Conservation (phyloP, 805 yeast species). For the Spathaspora boniae region DNA sequence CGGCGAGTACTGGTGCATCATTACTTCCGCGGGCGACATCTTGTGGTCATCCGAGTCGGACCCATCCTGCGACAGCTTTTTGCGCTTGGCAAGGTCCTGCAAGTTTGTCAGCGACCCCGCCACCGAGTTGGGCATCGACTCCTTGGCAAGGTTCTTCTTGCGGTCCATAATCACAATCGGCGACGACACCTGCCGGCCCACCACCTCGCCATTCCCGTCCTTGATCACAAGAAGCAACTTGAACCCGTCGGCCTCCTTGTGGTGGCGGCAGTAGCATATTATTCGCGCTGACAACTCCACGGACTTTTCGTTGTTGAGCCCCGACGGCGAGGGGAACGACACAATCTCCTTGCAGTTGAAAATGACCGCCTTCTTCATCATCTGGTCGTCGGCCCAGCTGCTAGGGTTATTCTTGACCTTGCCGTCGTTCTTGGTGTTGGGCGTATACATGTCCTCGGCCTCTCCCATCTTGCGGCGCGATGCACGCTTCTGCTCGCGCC, state of each 20-base stretch:
- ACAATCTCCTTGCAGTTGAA: slow-evolving; percentile 89
- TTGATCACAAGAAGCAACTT: slow-evolving; percentile 64
- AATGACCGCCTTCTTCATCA: slow-evolving; percentile 78
- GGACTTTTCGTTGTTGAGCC: slow-evolving; percentile 34
- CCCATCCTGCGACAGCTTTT: slow-evolving; percentile 10
- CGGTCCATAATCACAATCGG: slow-evolving; percentile 93
- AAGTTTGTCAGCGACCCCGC: slow-evolving; percentile 21
- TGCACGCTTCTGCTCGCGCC: slow-evolving; percentile 92
- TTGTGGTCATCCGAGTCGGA: slow-evolving; percentile 7
- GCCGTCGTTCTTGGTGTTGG: slow-evolving; percentile 15
- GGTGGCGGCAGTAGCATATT: slow-evolving; percentile 96
- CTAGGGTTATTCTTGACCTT: slow-evolving; percentile 53
- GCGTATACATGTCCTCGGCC: slow-evolving; percentile 4
- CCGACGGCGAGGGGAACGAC: slow-evolving; percentile 61
- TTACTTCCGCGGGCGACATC: slow-evolving; percentile 7
- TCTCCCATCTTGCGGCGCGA: slow-evolving; percentile 80
- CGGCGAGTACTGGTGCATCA: slow-evolving; percentile 52
- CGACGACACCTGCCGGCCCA: slow-evolving; percentile 69
- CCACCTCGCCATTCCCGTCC: slow-evolving; percentile 54
- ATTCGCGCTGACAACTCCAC: slow-evolving; percentile 66
- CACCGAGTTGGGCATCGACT: slow-evolving; percentile 16
- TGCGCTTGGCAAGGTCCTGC: slow-evolving; percentile 4
- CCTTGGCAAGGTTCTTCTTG: slow-evolving; percentile 50
- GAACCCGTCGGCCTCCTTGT: slow-evolving; percentile 84
- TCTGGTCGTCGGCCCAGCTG: slow-evolving; percentile 70